These are phyloP conservation scores for Hymenoscyphus fraxineus DNA, from an alignment of 2,329 filamentous ascomycete species.

Conservation along the genomic window DNA sequence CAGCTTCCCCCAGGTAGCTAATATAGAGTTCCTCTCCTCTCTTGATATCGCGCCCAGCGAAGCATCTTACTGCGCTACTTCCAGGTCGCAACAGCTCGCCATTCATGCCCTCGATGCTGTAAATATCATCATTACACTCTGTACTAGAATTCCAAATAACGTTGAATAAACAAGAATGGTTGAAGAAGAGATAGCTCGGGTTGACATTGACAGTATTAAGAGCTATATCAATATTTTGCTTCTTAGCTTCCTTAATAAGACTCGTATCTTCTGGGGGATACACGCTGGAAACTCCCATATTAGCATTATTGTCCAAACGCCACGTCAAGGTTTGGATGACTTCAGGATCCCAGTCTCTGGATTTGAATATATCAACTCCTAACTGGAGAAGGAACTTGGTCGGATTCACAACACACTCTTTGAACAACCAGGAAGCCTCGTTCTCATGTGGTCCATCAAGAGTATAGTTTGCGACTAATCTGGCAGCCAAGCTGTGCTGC, in stretches of 20 bases:
- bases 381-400: slow-evolving; percentile 24
- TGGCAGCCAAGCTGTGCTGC: slow-evolving; percentile 23
- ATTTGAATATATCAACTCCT: slow-evolving; percentile 27
- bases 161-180: slow-evolving; percentile 31
- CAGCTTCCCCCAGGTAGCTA: slow-evolving; percentile 28
- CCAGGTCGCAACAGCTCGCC: slow-evolving; percentile 22
- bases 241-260: background rate
- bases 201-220: slow-evolving; percentile 19
- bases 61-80: slow-evolving; percentile 22
- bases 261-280: background rate
- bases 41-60: slow-evolving; percentile 23
- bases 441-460: slow-evolving; percentile 8
- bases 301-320: slow-evolving; percentile 31
- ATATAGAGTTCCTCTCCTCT: slow-evolving; percentile 31
- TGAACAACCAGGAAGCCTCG: slow-evolving; percentile 24
- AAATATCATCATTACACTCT: slow-evolving; percentile 6
- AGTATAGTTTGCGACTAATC: slow-evolving; percentile 28
- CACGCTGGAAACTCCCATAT: slow-evolving; percentile 17
- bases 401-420: slow-evolving; percentile 27
- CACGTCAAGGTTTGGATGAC: slow-evolving; percentile 30
- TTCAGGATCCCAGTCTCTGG: slow-evolving; percentile 21
- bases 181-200: slow-evolving; percentile 31
- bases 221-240: background rate
- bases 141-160: slow-evolving; percentile 23
- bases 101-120: slow-evolving; percentile 5